phyloP scores from a whole-genome alignment of 2,329 filamentous ascomycete species.

The Penicillium glabrum region DNA sequence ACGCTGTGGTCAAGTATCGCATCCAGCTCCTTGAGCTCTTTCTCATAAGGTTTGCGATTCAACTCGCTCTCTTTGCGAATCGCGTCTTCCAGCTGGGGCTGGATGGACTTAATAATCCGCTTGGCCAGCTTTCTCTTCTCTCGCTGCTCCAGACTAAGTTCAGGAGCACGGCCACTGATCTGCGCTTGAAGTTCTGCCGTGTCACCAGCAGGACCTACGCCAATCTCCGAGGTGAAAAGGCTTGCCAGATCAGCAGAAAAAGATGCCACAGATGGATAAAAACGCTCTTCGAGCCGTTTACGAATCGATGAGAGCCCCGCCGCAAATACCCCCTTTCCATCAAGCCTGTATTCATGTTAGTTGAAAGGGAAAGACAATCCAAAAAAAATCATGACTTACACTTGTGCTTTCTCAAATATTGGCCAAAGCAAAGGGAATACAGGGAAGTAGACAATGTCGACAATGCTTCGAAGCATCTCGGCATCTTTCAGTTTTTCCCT shows the following conservation, averaged over 20 bases:
- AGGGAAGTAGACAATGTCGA: conserved; percentile 91
- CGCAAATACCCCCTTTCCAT: conserved; percentile 55
- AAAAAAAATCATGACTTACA: conserved; percentile 58
- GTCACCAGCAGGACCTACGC: conserved; percentile 48
- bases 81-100: conserved; percentile 74
- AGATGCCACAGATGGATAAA: conserved; percentile 60
- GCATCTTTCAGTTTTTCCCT: conserved; percentile 73
- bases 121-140: conserved; percentile 84
- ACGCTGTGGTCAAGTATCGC: conserved; percentile 68
- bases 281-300: conserved; percentile 54
- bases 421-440: conserved; percentile 73
- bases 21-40: conserved; percentile 72
- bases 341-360: conserved; percentile 40
- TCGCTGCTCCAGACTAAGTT: conserved; percentile 64
- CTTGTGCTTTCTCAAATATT: conserved; percentile 75
- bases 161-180: conserved; percentile 49
- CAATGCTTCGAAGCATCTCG: conserved; percentile 72
- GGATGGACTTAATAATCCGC: conserved; percentile 80
- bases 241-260: conserved; percentile 60
- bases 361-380: neutral
- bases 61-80: conserved; percentile 80
- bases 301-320: conserved; percentile 55
- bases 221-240: conserved; percentile 57
- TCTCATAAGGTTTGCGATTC: conserved; percentile 67
- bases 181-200: conserved; percentile 50